Conservation (phyloP, 805 yeast species). For the Cyberlindnera bimundalis region DNA sequence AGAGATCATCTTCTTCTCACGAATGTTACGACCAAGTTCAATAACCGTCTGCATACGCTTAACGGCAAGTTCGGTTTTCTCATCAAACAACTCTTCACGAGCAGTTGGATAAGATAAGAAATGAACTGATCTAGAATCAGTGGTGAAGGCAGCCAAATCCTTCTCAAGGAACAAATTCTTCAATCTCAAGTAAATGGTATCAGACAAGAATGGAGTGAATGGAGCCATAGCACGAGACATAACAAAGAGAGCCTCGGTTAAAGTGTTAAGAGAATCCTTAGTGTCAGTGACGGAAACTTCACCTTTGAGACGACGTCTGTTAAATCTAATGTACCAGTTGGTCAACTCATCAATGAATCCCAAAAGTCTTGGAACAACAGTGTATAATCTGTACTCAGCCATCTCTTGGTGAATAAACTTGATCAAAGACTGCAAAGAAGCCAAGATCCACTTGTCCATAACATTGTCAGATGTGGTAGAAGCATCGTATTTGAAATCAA, state of each 20-base stretch:
- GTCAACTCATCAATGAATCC: slow-evolving; percentile 90
- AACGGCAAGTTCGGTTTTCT: slow-evolving; percentile 81
- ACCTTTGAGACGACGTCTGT: slow-evolving; percentile 97
- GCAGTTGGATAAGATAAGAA: slow-evolving; percentile 88
- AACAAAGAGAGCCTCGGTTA: slow-evolving; percentile 85
- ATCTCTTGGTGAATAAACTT: slow-evolving; percentile 85
- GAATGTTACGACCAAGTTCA: slow-evolving; percentile 91
- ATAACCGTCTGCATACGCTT: slow-evolving; percentile 95
- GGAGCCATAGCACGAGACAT: slow-evolving; percentile 98
- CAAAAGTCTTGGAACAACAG: slow-evolving; percentile 92
- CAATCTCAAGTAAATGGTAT: slow-evolving; percentile 78
- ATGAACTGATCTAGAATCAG: slow-evolving; percentile 83
- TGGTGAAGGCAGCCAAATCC: slow-evolving; percentile 46
- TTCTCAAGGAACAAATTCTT: slow-evolving; percentile 57
- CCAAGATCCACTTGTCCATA: slow-evolving; percentile 97
- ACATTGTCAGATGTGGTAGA: slow-evolving; percentile 69
- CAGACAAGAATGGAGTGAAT: slow-evolving; percentile 95
- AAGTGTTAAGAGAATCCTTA: slow-evolving; percentile 79
- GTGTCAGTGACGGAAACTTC: slow-evolving; percentile 85
- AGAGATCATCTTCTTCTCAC: slow-evolving; percentile 93
- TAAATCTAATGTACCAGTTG: slow-evolving; percentile 98
- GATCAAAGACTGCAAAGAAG: slow-evolving; percentile 91
- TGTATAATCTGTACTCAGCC: slow-evolving; percentile 84
- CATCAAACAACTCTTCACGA: slow-evolving; percentile 76
- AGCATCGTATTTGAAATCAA: slow-evolving; percentile 72